Evolutionary conservation across 331 rosid species (phyloP).

Genomic region (Prunus yedoensis): DNA sequence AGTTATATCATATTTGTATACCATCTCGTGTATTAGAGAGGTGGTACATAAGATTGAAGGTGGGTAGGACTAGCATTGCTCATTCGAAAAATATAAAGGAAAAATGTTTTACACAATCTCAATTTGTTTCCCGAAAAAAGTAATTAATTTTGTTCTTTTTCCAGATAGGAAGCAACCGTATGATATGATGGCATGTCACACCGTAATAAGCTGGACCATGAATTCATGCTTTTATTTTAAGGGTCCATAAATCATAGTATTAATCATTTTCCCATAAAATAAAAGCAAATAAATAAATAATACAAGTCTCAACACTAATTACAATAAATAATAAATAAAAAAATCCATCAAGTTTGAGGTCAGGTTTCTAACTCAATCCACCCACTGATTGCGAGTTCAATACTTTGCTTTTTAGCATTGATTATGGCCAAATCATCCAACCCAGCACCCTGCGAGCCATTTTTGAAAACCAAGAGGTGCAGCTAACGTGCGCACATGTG

Average conservation of each 20-base stretch:
- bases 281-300: not conserved
- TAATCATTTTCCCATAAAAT: not conserved
- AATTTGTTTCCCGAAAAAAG: not conserved
- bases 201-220: not conserved
- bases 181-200: not conserved
- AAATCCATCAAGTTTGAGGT: constrained; percentile 11
- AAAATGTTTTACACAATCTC: not conserved
- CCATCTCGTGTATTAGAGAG: too few species aligned
- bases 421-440: constrained; percentile 19
- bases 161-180: not conserved
- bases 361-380: constrained; percentile 25
- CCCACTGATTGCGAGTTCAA: constrained; percentile 38
- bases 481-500: not conserved
- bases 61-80: too few species aligned
- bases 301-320: not conserved
- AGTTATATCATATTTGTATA: too few species aligned
- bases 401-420: constrained; percentile 39
- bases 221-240: not conserved
- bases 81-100: too few species aligned
- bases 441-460: constrained; percentile 1
- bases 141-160: not conserved
- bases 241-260: not conserved
- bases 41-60: too few species aligned
- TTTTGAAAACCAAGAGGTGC: not conserved
- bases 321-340: not conserved